Evolutionary conservation across 2,329 filamentous ascomycete genomes (phyloP), one percentile per base, ranked within the genome.

Genomic region (Fusarium citri): DNA sequence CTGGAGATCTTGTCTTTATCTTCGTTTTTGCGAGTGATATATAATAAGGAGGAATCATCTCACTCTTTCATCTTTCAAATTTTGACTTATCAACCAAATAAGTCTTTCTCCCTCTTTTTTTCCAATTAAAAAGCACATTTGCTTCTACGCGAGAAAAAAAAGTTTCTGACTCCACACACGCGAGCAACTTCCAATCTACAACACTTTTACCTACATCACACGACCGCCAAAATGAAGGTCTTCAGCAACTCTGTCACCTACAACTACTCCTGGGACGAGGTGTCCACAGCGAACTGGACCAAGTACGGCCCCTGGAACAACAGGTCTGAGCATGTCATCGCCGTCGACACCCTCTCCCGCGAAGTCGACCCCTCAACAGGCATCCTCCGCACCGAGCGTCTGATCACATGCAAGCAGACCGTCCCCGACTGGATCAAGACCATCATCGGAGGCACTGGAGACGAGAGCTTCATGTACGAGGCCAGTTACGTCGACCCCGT

Each of bases 291-390:
- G 79, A 99, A 99, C 87, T 99, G 96, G 96, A 92, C 91, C 75
- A 99, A 99, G 82, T 99, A 99, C 83, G 97, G 94, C 77, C 95
- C 95, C 22, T 98, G 96, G 95, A 99, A 99, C 85, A 92, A 98
- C 81, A 96, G 97, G 83, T 94, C 93, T n/a, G 93, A 94, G 42
- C 96, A 99, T 81, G 96, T 99, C 72, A 90, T 97, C 72, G 94
- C 94, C 72, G 96, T 98, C 77, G 96, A 99, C 83, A 98, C 95
- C 16, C 83, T 99, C 75, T 91, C 90, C 55, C 92, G 96, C 47
- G 72, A 73, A 51, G 84, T 89, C 79, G 86, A 89, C 74, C 78
- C 84, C 3, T 78, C 78, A 23, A 89, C 87, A 15, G 87, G 87
- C 72, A 87, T 89, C 76, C 85, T 89, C 61, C 86, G 86, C 68